A percentile compares a stretch with the other conserved stretches of the same genome.
phyloP scores from a whole-genome alignment of 352 stramenopile genomes.

The Globisporangium emineosum region DNA sequence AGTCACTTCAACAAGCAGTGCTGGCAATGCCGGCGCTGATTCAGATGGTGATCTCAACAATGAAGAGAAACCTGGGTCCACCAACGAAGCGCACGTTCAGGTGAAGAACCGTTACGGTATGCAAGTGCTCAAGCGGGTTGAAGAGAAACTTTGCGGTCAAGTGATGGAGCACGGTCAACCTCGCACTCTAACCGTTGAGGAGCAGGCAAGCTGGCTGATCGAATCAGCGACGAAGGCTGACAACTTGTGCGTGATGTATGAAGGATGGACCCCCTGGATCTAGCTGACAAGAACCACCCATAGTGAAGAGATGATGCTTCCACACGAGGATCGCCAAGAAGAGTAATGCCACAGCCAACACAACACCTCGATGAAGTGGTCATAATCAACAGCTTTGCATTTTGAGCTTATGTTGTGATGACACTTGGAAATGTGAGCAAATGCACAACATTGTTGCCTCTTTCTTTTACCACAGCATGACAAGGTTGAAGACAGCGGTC shows the following conservation, averaged over 20 bases:
- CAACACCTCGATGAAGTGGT: background rate
- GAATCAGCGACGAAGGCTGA: slow-evolving; percentile 71
- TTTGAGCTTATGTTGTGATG: background rate
- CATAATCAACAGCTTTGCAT: background rate
- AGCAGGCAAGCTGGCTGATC: slow-evolving; percentile 83
- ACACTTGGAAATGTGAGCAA: background rate
- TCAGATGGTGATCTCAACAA: slow-evolving; percentile 1
- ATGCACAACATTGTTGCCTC: too few species aligned
- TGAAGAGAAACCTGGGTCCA: background rate
- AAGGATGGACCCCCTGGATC: slow-evolving; percentile 89
- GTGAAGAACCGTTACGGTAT: slow-evolving; percentile 52
- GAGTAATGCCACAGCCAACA: background rate
- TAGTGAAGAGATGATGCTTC: background rate
- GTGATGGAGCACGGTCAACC: slow-evolving; percentile 32
- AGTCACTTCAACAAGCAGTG: slow-evolving; percentile 1
- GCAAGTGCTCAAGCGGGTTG: slow-evolving; percentile 68
- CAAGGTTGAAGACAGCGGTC: background rate
- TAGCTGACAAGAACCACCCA: slow-evolving; percentile 18
- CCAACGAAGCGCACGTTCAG: slow-evolving; percentile 8
- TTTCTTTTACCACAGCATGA: too few species aligned
- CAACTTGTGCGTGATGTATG: slow-evolving; percentile 88
- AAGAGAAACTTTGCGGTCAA: slow-evolving; percentile 67
- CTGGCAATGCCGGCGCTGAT: slow-evolving; percentile 7
- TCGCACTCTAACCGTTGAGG: slow-evolving; percentile 50
- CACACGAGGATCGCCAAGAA: background rate